Conservation (phyloP, 495 filamentous ascomycete species). For the Penicillium goetzii region DNA sequence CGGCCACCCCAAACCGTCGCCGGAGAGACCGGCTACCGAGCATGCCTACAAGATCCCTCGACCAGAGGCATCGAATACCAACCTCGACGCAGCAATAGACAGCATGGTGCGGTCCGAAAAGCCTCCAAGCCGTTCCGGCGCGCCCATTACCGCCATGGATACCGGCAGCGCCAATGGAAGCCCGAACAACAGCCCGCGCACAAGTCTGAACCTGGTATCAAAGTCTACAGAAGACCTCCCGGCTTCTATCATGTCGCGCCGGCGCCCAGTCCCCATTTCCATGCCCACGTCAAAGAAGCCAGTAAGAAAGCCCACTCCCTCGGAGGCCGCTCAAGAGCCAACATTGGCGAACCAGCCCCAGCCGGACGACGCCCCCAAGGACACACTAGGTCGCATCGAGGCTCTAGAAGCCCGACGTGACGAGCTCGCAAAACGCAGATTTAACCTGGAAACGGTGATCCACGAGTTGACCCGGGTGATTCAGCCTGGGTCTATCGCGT, state of each 20-base stretch:
- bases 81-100: constrained; percentile 27
- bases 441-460: constrained; percentile 72
- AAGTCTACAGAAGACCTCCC: constrained; percentile 40
- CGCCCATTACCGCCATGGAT: constrained; percentile 64
- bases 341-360: constrained; percentile 58
- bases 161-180: constrained; percentile 41
- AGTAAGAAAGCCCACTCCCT: constrained; percentile 57
- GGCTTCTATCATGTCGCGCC: constrained; percentile 50
- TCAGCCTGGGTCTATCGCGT: constrained; percentile 59
- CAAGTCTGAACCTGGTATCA: constrained; percentile 40
- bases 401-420: constrained; percentile 68
- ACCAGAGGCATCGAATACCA: constrained; percentile 13
- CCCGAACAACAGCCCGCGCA: constrained; percentile 45
- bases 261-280: constrained; percentile 50
- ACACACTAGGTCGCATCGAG: constrained; percentile 58
- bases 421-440: constrained; percentile 64
- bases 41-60: constrained; percentile 5
- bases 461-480: constrained; percentile 68
- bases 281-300: constrained; percentile 49
- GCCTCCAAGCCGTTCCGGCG: constrained; percentile 71
- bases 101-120: constrained; percentile 44
- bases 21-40: constrained; percentile 22
- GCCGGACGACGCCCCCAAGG: constrained; percentile 61
- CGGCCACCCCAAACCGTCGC: constrained; percentile 25
- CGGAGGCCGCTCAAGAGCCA: constrained; percentile 46